phyloP scores from a whole-genome alignment of 2,329 filamentous ascomycete genomes.

The Microcyclosporella mali region DNA sequence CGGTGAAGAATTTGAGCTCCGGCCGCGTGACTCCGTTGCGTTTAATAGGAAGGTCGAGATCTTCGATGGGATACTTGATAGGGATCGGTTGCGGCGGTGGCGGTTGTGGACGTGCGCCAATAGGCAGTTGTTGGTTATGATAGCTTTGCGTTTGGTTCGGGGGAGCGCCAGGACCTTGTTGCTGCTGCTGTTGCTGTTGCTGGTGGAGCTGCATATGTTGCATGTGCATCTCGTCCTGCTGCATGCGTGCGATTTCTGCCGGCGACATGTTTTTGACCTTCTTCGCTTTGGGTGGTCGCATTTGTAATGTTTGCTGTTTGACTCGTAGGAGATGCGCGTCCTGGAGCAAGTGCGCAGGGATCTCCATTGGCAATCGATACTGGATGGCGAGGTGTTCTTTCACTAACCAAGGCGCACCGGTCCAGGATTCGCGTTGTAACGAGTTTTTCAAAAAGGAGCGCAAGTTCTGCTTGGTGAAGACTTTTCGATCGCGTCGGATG shows the following conservation, averaged over 20 bases:
- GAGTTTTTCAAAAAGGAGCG: constrained; percentile 93
- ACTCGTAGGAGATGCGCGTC: constrained; percentile 55
- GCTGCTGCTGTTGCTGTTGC: constrained; percentile 20
- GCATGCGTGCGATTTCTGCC: constrained; percentile 18
- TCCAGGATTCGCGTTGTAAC: constrained; percentile 86
- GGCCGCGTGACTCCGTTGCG: constrained; percentile 62
- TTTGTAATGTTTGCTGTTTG: constrained; percentile 24
- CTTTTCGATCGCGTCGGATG: constrained; percentile 78
- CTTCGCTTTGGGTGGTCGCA: constrained; percentile 20
- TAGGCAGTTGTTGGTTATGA: constrained; percentile 12
- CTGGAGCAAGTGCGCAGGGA: constrained; percentile 75
- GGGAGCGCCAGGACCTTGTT: constrained; percentile 33
- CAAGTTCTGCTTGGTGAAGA: constrained; percentile 91
- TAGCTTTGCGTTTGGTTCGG: constrained; percentile 38
- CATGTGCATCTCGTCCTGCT: constrained; percentile 16
- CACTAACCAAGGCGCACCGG: constrained; percentile 92
- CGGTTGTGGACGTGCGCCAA: constrained; percentile 31
- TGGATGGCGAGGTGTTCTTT: constrained; percentile 76
- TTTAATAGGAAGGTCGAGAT: constrained; percentile 71
- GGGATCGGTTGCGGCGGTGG: constrained; percentile 58
- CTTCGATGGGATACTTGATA: constrained; percentile 93
- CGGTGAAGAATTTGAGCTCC: constrained; percentile 68
- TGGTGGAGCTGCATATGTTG: constrained; percentile 21
- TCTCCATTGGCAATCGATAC: constrained; percentile 80
- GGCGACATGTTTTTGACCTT: constrained; percentile 18